These are phyloP conservation scores for Neobulgaria alba DNA, from an alignment of 2,329 filamentous ascomycete species.

Conservation along the genomic window DNA sequence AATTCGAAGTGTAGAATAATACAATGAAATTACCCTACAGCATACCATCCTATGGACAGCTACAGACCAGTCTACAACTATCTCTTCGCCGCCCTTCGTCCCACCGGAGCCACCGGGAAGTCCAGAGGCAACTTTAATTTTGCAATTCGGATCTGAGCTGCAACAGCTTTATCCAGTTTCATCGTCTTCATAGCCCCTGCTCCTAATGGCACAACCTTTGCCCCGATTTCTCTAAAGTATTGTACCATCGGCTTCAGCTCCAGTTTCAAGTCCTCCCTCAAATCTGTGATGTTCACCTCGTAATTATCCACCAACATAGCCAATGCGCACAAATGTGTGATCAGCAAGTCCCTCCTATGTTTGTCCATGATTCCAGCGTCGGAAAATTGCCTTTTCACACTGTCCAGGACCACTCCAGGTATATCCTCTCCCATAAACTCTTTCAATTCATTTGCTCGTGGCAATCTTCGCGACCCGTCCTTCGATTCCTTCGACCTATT, in stretches of 20 bases:
- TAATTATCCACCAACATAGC: conserved; percentile 66
- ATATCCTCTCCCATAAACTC: conserved; percentile 44
- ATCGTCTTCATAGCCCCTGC: conserved; percentile 41
- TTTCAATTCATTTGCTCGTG: conserved; percentile 52
- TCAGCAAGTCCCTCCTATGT: conserved; percentile 62
- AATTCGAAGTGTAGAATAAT: too few species aligned
- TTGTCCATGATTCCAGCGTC: conserved; percentile 57
- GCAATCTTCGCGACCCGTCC: conserved; percentile 38
- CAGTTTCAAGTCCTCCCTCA: conserved; percentile 63
- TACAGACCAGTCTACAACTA: too few species aligned
- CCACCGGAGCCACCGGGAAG: conserved; percentile 57
- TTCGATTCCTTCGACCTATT: conserved; percentile 38
- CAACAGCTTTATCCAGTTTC: conserved; percentile 52
- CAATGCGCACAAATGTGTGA: conserved; percentile 65
- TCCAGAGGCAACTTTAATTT: conserved; percentile 68
- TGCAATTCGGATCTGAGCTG: conserved; percentile 54
- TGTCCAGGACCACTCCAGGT: conserved; percentile 54
- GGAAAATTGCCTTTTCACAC: conserved; percentile 61
- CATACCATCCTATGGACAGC: too few species aligned
- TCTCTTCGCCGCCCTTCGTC: conserved; percentile 18
- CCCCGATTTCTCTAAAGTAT: conserved; percentile 72
- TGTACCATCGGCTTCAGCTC: conserved; percentile 62
- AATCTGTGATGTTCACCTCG: conserved; percentile 59
- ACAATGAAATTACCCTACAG: too few species aligned
- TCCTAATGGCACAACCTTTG: conserved; percentile 42